phyloP scores from a whole-genome alignment of 2,329 filamentous ascomycete genomes.

The Nothophoma quercina region DNA sequence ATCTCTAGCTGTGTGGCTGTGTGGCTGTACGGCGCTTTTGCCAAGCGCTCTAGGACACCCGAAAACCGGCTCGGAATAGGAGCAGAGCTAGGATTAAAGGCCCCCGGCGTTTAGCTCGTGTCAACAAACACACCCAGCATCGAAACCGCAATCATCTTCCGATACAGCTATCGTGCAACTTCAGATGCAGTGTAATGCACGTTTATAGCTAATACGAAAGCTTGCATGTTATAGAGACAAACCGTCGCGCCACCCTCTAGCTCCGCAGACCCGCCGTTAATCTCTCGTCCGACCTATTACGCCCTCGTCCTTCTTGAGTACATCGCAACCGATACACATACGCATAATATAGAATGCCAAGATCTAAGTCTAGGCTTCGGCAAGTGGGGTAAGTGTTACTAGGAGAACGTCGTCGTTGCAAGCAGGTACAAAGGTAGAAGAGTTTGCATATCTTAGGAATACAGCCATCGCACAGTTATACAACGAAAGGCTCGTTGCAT shows the following conservation, averaged over 20 bases:
- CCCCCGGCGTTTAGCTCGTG: too few relatives aligned
- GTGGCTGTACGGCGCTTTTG: neutral
- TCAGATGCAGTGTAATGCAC: constrained; percentile 20
- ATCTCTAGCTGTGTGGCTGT: neutral
- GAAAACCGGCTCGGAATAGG: too few relatives aligned
- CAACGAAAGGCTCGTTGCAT: constrained; percentile 20
- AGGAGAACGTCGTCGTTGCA: constrained; percentile 15
- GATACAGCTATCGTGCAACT: constrained; percentile 11
- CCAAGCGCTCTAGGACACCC: neutral
- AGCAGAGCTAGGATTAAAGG: too few relatives aligned
- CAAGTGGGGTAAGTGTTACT: constrained; percentile 19
- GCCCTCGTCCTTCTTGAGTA: constrained; percentile 17
- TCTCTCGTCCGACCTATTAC: constrained; percentile 12
- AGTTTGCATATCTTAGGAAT: constrained; percentile 24
- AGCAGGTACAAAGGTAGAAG: constrained; percentile 22
- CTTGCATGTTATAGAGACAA: constrained; percentile 18
- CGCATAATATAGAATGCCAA: constrained; percentile 24
- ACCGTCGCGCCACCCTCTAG: constrained; percentile 12
- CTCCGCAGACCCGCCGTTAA: constrained; percentile 19
- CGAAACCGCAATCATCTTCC: constrained; percentile 12
- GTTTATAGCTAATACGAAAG: constrained; percentile 16
- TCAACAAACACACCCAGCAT: too few relatives aligned
- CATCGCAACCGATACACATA: constrained; percentile 20
- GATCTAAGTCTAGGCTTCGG: constrained; percentile 25
- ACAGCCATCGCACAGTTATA: constrained; percentile 24